Evolutionary conservation across 202 grass and related monocot species (phyloP).

Genomic region (Alloteropsis angusta): DNA sequence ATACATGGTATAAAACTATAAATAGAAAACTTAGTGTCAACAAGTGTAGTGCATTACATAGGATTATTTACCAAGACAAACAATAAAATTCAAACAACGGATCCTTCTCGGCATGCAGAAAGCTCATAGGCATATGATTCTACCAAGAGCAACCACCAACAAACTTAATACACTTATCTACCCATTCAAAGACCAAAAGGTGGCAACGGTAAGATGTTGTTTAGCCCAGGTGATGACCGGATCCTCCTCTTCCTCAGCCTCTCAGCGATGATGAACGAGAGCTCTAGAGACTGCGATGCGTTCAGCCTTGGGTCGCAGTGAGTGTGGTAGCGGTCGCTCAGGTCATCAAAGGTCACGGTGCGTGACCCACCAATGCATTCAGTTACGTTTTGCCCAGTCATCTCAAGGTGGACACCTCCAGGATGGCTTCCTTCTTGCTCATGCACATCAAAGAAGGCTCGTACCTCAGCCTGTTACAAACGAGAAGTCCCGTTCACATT

Average conservation of each 20-base stretch:
- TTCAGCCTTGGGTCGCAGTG: constrained; percentile 71
- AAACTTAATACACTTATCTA: constrained; percentile 29
- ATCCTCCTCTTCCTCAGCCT: constrained; percentile 52
- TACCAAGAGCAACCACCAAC: constrained; percentile 31
- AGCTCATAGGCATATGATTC: constrained; percentile 28
- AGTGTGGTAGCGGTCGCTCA: constrained; percentile 58
- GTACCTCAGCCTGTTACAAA: constrained; percentile 46
- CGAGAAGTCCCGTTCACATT: neutral
- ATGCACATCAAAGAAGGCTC: constrained; percentile 72
- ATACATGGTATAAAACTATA: neutral
- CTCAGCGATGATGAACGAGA: constrained; percentile 55
- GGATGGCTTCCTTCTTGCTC: constrained; percentile 67
- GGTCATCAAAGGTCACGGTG: constrained; percentile 54
- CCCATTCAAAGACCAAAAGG: constrained; percentile 34
- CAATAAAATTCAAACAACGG: neutral
- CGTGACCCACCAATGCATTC: constrained; percentile 69
- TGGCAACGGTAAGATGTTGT: constrained; percentile 37
- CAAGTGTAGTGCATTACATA: constrained; percentile 7
- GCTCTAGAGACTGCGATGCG: constrained; percentile 52
- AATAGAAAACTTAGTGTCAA: constrained; percentile 6
- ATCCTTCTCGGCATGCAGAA: neutral
- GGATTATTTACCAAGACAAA: constrained; percentile 1
- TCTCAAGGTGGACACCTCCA: constrained; percentile 65
- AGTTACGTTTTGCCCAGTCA: constrained; percentile 73
- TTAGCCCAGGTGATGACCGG: constrained; percentile 28